phyloP scores from a whole-genome alignment of 352 stramenopile genomes.

The Globisporangium barbulae region DNA sequence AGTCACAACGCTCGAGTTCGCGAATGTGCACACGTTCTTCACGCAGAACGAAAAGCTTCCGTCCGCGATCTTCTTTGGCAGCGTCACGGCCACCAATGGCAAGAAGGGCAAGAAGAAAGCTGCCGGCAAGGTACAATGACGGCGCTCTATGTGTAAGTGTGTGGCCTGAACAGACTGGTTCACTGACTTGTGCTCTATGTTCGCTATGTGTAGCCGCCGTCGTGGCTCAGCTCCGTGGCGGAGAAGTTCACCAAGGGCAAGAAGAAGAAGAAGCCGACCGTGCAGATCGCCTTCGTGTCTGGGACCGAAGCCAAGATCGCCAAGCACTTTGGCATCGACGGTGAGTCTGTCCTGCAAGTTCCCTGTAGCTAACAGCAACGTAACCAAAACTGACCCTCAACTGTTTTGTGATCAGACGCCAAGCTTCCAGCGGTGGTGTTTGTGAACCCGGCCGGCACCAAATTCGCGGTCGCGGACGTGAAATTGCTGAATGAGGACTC shows the following conservation, averaged over 20 bases:
- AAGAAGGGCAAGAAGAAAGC: constrained; percentile 48
- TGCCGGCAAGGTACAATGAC: constrained; percentile 21
- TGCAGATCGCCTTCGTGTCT: constrained; percentile 58
- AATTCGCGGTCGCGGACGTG: constrained; percentile 36
- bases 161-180: background rate
- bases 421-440: constrained; percentile 63
- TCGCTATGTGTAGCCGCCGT: constrained; percentile 27
- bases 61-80: constrained; percentile 71
- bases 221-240: constrained; percentile 54
- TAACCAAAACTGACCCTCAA: background rate
- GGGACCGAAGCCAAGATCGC: constrained; percentile 65
- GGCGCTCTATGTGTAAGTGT: constrained; percentile 11
- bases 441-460: constrained; percentile 42
- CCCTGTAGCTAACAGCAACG: background rate
- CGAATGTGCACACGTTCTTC: constrained; percentile 56
- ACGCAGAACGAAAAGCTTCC: constrained; percentile 40
- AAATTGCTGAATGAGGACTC: constrained; percentile 37
- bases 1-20: constrained; percentile 46
- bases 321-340: constrained; percentile 56
- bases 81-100: constrained; percentile 14
- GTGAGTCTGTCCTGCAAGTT: constrained; percentile 10
- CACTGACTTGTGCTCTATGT: background rate
- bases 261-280: constrained; percentile 54
- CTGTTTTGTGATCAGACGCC: constrained; percentile 18
- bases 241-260: constrained; percentile 53